Evolutionary conservation across 805 yeast genomes (phyloP), one percentile per base, ranked within the genome.

Genomic region (Priceomyces melissophilus): DNA sequence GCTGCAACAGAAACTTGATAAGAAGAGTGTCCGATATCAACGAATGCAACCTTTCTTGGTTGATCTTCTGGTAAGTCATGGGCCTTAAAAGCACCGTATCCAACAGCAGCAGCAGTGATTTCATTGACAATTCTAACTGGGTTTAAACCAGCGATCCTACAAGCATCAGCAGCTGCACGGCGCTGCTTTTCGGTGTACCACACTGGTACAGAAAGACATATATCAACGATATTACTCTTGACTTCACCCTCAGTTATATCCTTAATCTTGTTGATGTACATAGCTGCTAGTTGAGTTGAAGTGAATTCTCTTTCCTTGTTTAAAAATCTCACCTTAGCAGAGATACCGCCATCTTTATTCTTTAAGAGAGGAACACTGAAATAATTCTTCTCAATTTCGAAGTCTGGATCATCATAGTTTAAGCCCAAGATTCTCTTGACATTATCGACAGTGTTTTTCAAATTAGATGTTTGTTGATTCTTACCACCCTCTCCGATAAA

Each of bases 51-150:
- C 60, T 79, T 84, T 73, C 85, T 83, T 60, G 90, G 84, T 67
- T 84, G 85, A 57, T 87, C 96, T 68, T 89, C 98, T 58, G 98
- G 96, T 58, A 93, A 78, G 62, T 91, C 97, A 52, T 86, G 79
- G 32, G 69, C 71, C 80, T 93, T 90, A 84, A 93, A 93, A 46
- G 93, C 96, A 76, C 99, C 99, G 75, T 93, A 95, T 56, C 97
- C 95, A 51, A 93, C 96, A 58, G 97, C 98, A 47, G 99, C 99
- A 46, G 99, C 98, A 43, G 98, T 90, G 52, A 87, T 84, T 67
- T 93, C 99, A 68, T 93, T 93, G 55, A 93, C 96, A 50, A 93
- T 82, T 79, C 99, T 87, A 45, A 93, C 97, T 46, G 99, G 98
- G 82, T 93, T 93, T 61, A 93, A 78, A 49, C 96, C 96, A 45